Evolutionary conservation across 1,284 basidiomycete genomes (phyloP).

Genomic region (Phlebopus sp.): DNA sequence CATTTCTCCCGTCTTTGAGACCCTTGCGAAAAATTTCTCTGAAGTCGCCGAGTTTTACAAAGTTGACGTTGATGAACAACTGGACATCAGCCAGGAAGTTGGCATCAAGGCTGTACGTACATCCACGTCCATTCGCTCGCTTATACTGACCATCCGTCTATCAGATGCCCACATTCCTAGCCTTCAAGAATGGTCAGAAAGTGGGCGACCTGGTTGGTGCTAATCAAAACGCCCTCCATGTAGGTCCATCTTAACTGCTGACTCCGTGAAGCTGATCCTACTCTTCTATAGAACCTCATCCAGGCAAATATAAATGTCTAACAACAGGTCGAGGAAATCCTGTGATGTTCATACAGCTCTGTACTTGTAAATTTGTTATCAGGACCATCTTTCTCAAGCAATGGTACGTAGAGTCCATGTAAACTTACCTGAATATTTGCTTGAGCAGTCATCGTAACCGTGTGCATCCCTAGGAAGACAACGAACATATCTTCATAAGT

Average conservation of each 20-base stretch:
- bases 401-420: not conserved
- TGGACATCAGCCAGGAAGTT: constrained; percentile 43
- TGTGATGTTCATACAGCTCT: not conserved
- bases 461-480: too few relatives aligned
- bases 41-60: constrained; percentile 61
- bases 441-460: too few relatives aligned
- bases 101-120: constrained; percentile 49
- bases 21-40: constrained; percentile 37
- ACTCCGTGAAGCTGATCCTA: not conserved
- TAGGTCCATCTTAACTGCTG: constrained; percentile 6
- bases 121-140: not conserved
- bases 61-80: constrained; percentile 56
- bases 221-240: constrained; percentile 18
- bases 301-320: not conserved
- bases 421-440: too few relatives aligned
- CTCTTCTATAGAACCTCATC: constrained; percentile 7
- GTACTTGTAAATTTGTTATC: not conserved
- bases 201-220: constrained; percentile 64
- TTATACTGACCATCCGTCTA: not conserved
- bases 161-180: constrained; percentile 74
- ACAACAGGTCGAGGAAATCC: not conserved
- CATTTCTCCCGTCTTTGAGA: constrained; percentile 67
- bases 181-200: constrained; percentile 59
- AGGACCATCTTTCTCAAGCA: not conserved
- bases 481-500: too few relatives aligned